Evolutionary conservation across 2,329 filamentous ascomycete species (phyloP), one percentile per base, ranked within the genome.

Genomic region (Fonsecaea nubica): DNA sequence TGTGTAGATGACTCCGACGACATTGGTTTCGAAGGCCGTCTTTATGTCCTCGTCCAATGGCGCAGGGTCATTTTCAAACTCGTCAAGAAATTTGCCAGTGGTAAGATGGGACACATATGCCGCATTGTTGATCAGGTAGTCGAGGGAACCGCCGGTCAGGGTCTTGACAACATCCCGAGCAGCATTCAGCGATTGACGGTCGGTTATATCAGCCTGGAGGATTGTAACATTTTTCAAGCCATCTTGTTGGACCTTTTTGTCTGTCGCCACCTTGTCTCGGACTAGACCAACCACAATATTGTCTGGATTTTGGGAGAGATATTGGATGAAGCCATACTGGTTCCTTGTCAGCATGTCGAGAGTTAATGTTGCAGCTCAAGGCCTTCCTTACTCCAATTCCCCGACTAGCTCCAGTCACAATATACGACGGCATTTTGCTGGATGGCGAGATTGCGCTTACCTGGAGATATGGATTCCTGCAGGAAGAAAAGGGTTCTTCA

Each of bases 61-160:
- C 10, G 77, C 73, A 2, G 78, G 68, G 5, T 76, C 58, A 62
- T 64, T 72, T 60, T 78, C 36, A 66, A 67, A 69, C 57, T 74
- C 79, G 15, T 57, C 18, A 25, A 63, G 52, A 55, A 58, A 63
- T 12, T 18, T 15, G 3, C 48, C 33, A 0, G 36, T 56, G 4
- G 25, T 33, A 18, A 35, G 45, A 0, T 70, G 18, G 1, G 77
- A 69, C 13, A 80, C 64, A 6, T 76, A 70, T 2, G 72, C 84
- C 0, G 77, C 85, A 62, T 87, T 87, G 53, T 79, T 80, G 21
- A 87, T 82, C 4, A 87, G 72, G 65, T 83, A 83, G 73, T 87
- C 85, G 4, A 87, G 58, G 4, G 72, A 62, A 12, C 76, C 71
- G 35, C 69, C 71, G 21, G 69, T 68, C n/a, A 58, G 15, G 65